phyloP scores from a whole-genome alignment of 306 rosid genomes.

The Casuarina cunninghamiana region DNA sequence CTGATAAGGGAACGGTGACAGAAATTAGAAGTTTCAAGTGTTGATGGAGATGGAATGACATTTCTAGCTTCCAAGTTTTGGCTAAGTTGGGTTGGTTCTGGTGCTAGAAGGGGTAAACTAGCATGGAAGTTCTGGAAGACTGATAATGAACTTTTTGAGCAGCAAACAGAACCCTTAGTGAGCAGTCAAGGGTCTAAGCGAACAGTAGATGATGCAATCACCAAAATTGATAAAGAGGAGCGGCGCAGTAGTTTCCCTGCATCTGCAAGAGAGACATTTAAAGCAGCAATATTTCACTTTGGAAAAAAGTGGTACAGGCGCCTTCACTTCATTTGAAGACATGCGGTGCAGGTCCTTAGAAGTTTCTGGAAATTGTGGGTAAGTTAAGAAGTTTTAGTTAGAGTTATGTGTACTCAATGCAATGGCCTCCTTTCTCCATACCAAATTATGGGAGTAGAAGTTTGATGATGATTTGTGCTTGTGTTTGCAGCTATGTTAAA shows the following conservation, averaged over 20 bases:
- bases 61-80: constrained; percentile 60
- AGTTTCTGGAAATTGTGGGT: constrained; percentile 83
- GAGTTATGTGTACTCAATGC: neutral
- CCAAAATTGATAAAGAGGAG: constrained; percentile 67
- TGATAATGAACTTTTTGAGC: constrained; percentile 60
- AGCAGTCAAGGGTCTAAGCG: constrained; percentile 45
- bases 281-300: constrained; percentile 64
- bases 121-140: constrained; percentile 65
- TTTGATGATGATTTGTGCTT: neutral
- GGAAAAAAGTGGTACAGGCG: constrained; percentile 82
- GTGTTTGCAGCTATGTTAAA: neutral
- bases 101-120: constrained; percentile 61
- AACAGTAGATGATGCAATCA: constrained; percentile 50
- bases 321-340: constrained; percentile 67
- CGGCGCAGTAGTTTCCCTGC: constrained; percentile 48
- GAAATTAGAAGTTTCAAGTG: constrained; percentile 49
- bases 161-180: constrained; percentile 59
- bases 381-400: constrained; percentile 48
- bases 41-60: constrained; percentile 60
- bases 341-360: constrained; percentile 48
- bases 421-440: neutral
- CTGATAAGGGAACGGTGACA: constrained; percentile 39
- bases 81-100: constrained; percentile 76
- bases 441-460: neutral
- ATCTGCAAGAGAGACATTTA: constrained; percentile 74